These are phyloP conservation scores for Elongisporangium senticosum DNA, from an alignment of 352 stramenopile genomes.

Conservation along the genomic window DNA sequence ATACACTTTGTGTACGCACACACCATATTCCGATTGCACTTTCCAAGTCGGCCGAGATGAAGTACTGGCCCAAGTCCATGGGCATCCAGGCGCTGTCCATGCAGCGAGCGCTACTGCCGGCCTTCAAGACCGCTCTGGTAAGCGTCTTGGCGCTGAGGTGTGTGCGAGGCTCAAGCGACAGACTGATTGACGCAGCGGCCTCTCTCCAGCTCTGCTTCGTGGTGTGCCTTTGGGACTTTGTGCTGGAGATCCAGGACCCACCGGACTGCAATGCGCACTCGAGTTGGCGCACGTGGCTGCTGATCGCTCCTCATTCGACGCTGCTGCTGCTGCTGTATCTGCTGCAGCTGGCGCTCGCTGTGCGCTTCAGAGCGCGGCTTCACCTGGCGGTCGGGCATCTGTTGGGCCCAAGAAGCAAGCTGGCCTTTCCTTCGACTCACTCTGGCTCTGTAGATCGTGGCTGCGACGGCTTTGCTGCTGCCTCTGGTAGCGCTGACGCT, in stretches of 20 bases:
- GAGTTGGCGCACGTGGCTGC: background rate
- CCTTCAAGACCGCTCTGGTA: background rate
- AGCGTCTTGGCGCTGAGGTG: background rate
- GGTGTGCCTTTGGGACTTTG: background rate
- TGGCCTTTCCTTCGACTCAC: background rate
- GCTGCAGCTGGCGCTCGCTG: background rate
- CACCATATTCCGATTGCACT: background rate
- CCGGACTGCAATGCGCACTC: background rate
- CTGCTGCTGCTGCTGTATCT: background rate
- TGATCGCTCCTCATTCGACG: background rate
- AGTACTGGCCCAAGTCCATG: background rate
- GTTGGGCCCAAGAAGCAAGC: background rate
- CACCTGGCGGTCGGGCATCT: background rate
- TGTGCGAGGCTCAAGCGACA: too few species aligned
- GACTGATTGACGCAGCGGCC: background rate
- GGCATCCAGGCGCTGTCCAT: background rate
- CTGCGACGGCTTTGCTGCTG: background rate
- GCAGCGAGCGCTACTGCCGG: background rate
- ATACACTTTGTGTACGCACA: background rate
- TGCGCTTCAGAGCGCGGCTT: background rate
- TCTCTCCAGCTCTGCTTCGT: background rate
- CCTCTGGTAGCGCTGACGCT: background rate
- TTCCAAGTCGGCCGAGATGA: background rate
- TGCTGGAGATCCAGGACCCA: background rate
- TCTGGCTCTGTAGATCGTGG: background rate